Base-by-base conservation (phyloP, 495 filamentous ascomycete species). In the Thozetella sp. region DNA sequence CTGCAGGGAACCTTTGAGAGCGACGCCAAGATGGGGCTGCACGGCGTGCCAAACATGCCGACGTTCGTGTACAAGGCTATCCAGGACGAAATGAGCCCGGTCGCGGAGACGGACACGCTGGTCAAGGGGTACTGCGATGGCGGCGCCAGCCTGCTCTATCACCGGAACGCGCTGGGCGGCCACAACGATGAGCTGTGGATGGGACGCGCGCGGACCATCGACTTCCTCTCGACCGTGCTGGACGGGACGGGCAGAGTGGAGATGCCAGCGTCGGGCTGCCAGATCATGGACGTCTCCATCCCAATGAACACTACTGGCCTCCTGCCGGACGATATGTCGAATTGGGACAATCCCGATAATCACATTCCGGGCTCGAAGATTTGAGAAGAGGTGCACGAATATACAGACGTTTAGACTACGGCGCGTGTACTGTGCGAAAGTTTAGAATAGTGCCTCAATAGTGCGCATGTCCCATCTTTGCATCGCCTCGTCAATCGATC, bases 61-160 rank as follows among this genome's bases (percentile, higher is more conserved):
- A 45, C 80, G 17, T 83, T 79, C 63, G 55, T 76, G 2, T 84
- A 84, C 68, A 86, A 86, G 66, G 76, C 81, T 0, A 67, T 79
- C 3, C 34, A 63, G 2, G 81, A 84, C 50, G 75, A 84, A 62
- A 72, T 83, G 60, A 78, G 71, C 26, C 45, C 66, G 1, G 70
- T 83, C 13, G 63, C 53, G 2, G 77, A 81, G 57, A 80, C 75
- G 6, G 81, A 86, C 58, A 70, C 55, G 10, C 54, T 83, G 30
- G 70, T 83, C 0, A 58, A 67, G 1, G 60, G 62, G 55, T 82
- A 77, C 54, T 82, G 79, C 62, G 51, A 26, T 1, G 58, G 59
- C 1, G 73, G 72, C 1, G 69, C 67, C 19, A 70, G 63, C 13
- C 70, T 80, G 11, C 53, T 68, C 48, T 83, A 79, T 59, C 60